A percentile compares a stretch with the other conserved stretches of the same genome.
Conservation (phyloP, 2,329 filamentous ascomycete species). For the Trichocomaceae sp. region DNA sequence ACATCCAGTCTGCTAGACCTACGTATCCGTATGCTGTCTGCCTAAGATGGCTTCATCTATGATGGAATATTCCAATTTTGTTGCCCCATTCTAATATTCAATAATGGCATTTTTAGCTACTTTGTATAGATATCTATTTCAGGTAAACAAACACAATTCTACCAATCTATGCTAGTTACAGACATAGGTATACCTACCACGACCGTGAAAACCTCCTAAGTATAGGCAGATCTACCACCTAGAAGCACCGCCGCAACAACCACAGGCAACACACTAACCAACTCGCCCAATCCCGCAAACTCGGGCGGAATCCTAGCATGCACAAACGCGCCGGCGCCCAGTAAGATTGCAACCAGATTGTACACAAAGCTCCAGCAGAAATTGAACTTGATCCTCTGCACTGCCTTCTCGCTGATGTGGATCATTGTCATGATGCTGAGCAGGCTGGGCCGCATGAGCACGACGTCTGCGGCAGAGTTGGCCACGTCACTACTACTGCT, state of each 20-base stretch:
- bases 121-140: no score
- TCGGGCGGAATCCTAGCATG: slow-evolving; percentile 52
- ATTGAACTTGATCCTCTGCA: slow-evolving; percentile 56
- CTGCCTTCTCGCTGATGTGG: slow-evolving; percentile 21
- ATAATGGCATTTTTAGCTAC: no score
- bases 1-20: no score
- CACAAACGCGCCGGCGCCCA: slow-evolving; percentile 61
- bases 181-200: no score
- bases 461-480: slow-evolving; percentile 59
- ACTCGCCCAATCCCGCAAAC: slow-evolving; percentile 64
- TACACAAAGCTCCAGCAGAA: slow-evolving; percentile 66
- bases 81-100: no score
- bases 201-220: no score
- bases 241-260: slow-evolving; percentile 40
- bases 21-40: no score
- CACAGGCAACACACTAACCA: slow-evolving; percentile 68
- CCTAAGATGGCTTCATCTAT: no score
- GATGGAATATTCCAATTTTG: no score
- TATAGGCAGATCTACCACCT: slow-evolving; percentile 16
- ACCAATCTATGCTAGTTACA: no score
- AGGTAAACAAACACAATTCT: no score
- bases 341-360: slow-evolving; percentile 61
- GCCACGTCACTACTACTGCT: slow-evolving; percentile 57
- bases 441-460: slow-evolving; percentile 56
- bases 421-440: slow-evolving; percentile 46